Evolutionary conservation across 2,329 filamentous ascomycete species (phyloP).

Genomic region (Xylariaceae sp.): DNA sequence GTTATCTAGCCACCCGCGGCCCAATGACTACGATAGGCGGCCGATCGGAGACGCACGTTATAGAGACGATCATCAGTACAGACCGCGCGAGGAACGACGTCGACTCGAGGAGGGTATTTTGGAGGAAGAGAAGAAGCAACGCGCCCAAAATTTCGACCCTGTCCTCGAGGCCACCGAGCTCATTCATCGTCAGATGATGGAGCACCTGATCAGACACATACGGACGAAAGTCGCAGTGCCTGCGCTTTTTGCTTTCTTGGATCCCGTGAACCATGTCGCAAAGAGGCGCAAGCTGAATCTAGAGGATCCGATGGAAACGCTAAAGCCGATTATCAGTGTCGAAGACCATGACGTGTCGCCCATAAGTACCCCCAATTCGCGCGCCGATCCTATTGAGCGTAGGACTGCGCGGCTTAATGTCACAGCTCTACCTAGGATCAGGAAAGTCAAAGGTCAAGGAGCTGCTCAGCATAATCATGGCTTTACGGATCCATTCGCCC

Average conservation of each 20-base stretch:
- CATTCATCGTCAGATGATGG: conserved; percentile 72
- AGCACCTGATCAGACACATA: conserved; percentile 84
- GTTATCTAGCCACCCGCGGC: conserved; percentile 22
- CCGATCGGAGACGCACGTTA: conserved; percentile 44
- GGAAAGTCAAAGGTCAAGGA: conserved; percentile 57
- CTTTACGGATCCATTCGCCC: conserved; percentile 63
- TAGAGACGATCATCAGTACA: conserved; percentile 60
- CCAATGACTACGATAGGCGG: conserved; percentile 27
- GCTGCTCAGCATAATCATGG: conserved; percentile 55
- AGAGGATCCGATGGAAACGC: conserved; percentile 30
- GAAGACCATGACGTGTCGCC: conserved; percentile 58
- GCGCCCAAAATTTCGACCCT: conserved; percentile 87
- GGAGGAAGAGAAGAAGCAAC: conserved; percentile 83
- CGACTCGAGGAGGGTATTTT: conserved; percentile 75
- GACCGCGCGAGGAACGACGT: conserved; percentile 61
- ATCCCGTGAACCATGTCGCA: conserved; percentile 73
- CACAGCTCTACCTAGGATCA: conserved; percentile 66
- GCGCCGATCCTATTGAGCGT: conserved; percentile 57
- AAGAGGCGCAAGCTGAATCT: conserved; percentile 71
- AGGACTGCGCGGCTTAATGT: conserved; percentile 55
- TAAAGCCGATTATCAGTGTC: conserved; percentile 49
- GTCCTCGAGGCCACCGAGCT: conserved; percentile 75
- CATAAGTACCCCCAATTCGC: conserved; percentile 60
- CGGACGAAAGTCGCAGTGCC: conserved; percentile 81
- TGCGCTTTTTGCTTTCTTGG: conserved; percentile 71